Evolutionary conservation across 2,329 filamentous ascomycete genomes (phyloP).

Genomic region (Colletotrichum higginsianum): DNA sequence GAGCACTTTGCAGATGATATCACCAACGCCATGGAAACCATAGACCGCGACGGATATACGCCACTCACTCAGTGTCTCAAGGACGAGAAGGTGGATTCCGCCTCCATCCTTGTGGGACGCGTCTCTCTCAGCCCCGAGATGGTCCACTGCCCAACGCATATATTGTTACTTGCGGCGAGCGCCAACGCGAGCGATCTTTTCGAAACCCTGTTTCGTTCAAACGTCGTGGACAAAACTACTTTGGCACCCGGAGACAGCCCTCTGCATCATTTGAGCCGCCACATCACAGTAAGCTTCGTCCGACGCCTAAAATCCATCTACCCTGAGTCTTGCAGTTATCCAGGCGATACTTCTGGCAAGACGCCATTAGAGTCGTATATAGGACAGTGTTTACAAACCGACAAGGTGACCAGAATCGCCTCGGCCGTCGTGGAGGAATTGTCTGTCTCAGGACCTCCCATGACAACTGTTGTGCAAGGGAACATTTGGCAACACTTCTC

Average conservation of each 20-base stretch:
- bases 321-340: background rate
- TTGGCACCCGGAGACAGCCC: background rate
- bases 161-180: background rate
- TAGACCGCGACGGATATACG: background rate
- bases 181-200: background rate
- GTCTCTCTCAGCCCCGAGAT: background rate
- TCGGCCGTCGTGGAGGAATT: background rate
- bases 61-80: background rate
- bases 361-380: background rate
- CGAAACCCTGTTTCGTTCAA: background rate
- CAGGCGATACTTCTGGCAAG: accelerated
- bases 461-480: background rate
- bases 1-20: background rate
- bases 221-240: background rate
- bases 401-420: accelerated
- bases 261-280: background rate
- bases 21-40: background rate
- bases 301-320: background rate
- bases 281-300: accelerated
- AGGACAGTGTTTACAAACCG: accelerated
- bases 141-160: background rate
- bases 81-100: background rate
- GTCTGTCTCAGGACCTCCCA: background rate
- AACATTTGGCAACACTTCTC: background rate
- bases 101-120: background rate